Percentiles rank a stretch among this genome's conserved stretches.
These are phyloP conservation scores for Pezicula radicicola DNA, from an alignment of 2,329 filamentous ascomycete species.

Conservation along the genomic window DNA sequence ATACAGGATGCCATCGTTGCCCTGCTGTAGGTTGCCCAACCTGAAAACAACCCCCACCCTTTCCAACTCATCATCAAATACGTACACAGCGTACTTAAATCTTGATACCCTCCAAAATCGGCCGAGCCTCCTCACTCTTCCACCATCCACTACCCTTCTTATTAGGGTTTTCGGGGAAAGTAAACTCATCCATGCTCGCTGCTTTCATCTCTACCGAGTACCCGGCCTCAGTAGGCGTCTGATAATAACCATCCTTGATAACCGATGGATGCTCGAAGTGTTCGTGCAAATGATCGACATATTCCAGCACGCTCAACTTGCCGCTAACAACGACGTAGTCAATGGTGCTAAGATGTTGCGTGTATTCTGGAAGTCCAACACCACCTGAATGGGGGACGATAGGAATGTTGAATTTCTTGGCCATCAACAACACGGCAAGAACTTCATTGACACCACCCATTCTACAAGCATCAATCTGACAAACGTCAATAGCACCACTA, in stretches of 20 bases:
- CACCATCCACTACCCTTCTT: neutral
- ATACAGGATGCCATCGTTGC: neutral
- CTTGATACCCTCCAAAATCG: slow-evolving; percentile 1
- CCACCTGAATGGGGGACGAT: slow-evolving; percentile 88
- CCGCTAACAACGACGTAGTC: slow-evolving; percentile 84
- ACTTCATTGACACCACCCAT: slow-evolving; percentile 88
- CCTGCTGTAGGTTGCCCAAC: neutral
- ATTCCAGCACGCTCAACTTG: slow-evolving; percentile 77
- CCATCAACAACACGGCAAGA: slow-evolving; percentile 68
- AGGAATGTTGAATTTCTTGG: slow-evolving; percentile 58
- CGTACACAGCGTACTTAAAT: neutral
- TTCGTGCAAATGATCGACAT: slow-evolving; percentile 87
- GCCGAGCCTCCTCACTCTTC: neutral
- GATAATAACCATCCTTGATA: slow-evolving; percentile 81
- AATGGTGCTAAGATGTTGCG: slow-evolving; percentile 84
- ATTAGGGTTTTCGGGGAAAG: neutral
- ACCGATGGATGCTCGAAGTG: slow-evolving; percentile 78
- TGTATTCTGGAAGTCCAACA: slow-evolving; percentile 86
- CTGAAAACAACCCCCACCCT: neutral
- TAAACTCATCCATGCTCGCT: slow-evolving; percentile 33
- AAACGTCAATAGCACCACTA: slow-evolving; percentile 78
- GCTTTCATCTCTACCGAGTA: slow-evolving; percentile 92
- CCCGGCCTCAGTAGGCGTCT: slow-evolving; percentile 74
- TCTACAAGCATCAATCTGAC: slow-evolving; percentile 85
- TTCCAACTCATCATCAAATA: too few species aligned